These are phyloP conservation scores for Petrea volubilis DNA, from an alignment of 257 asterid genomes.

Conservation along the genomic window DNA sequence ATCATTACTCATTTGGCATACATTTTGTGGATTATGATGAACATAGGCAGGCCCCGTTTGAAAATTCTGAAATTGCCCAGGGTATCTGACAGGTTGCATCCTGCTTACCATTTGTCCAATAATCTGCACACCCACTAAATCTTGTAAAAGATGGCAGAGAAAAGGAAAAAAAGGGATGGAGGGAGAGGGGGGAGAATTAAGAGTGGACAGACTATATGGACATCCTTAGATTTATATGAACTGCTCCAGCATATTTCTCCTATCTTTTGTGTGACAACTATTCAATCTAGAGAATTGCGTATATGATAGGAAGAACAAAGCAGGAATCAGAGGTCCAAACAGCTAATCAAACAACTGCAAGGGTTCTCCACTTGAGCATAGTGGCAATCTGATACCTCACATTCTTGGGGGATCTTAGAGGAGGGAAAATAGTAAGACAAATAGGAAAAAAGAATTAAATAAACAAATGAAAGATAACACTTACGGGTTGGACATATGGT, in stretches of 20 bases:
- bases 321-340: not conserved
- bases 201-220: not conserved
- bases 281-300: constrained; percentile 11
- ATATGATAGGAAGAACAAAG: not conserved
- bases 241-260: not conserved
- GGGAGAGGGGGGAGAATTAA: not conserved
- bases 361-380: not conserved
- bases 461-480: no score
- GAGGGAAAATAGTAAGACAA: not conserved
- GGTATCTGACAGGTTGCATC: constrained; percentile 57
- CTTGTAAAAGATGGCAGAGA: not conserved
- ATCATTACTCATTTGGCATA: constrained; percentile 25
- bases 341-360: constrained; percentile 4
- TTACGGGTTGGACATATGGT: constrained; percentile 60
- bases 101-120: constrained; percentile 59
- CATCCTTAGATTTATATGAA: not conserved
- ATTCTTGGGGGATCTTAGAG: constrained; percentile 21
- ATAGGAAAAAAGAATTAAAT: not conserved
- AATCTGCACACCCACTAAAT: constrained; percentile 41
- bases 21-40: constrained; percentile 72
- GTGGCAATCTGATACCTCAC: not conserved
- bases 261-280: constrained; percentile 7
- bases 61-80: constrained; percentile 58
- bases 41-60: constrained; percentile 51
- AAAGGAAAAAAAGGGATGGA: not conserved